Base-by-base conservation (phyloP, 106 monocot species). In the Acanthochlamys bracteata region DNA sequence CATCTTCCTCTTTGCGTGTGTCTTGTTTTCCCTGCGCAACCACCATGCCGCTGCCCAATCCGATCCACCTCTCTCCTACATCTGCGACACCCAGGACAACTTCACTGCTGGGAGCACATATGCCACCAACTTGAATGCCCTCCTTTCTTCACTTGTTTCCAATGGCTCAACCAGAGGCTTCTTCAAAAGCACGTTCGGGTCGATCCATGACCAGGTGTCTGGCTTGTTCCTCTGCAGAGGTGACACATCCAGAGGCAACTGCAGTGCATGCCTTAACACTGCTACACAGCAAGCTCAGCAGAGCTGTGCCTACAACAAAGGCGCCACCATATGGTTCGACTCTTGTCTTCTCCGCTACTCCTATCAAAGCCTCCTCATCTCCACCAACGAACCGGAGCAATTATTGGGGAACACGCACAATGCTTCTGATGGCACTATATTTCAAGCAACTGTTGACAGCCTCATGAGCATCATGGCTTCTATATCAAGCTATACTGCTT, bases 181-280 rank as follows among this genome's bases (percentile, higher is more conserved):
- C 24, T 66, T 45, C 43, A 66, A 0, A 0, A 11, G 0, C 24
- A 57, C 71, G 7, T 15, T 26, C 4, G 75, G 75, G 17, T 16
- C 46, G 7, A 42, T 25, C 17, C 47, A 70, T 0, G 21, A 84
- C 66, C 46, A 60, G 11, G 41, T 70, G 41, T 69, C 52, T 12
- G 81, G 75, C 11, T 54, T 81, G 7, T 74, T 61, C 41, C 75
- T 81, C 51, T 86, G 85, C 68, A 71, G 81, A 4, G 78, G 78
- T 8, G 85, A 86, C 66, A 42, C 17, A 14, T 15, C 19, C 41
- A 1, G 33, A 1, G 4, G 16, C 16, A 25, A 52, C 7, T 86
- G 85, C 63, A 24, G 40, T 12, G 24, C 10, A 22, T 86, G 85
- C 63, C 71, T 86, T 23, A 23, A 26, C 33, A 7, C 33, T 3